A percentile compares a stretch with the other conserved stretches of the same genome.
These are phyloP conservation scores for Candida pseudofarinosa DNA, from an alignment of 805 yeast species.

Conservation along the genomic window DNA sequence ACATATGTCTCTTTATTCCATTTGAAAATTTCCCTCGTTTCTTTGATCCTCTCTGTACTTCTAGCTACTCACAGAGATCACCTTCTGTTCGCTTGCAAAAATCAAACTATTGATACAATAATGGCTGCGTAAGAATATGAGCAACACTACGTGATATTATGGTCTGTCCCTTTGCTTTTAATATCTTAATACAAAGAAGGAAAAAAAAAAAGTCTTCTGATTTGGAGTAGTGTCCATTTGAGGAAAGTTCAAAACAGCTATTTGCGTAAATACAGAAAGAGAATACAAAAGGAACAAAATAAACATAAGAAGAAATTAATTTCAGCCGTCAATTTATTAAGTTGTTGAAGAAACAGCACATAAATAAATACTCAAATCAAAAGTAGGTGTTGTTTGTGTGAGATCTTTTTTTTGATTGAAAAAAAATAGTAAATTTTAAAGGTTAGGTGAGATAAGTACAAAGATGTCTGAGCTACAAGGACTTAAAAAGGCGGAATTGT, in stretches of 20 bases:
- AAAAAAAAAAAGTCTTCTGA: not conserved
- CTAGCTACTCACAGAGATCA: too few species aligned
- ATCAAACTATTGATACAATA: not conserved
- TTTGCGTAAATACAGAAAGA: not conserved
- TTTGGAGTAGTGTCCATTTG: not conserved
- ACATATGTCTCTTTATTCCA: too few species aligned
- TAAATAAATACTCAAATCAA: not conserved
- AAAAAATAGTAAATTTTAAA: too few species aligned
- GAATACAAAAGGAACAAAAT: not conserved
- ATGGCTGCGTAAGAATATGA: not conserved
- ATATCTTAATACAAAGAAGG: not conserved
- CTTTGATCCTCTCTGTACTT: too few species aligned
- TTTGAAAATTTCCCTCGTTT: too few species aligned
- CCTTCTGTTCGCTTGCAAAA: too few species aligned
- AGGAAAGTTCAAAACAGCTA: not conserved
- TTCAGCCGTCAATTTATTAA: not conserved
- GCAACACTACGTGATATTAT: not conserved
- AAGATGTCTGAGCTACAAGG: constrained; percentile 32
- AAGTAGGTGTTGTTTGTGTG: not conserved
- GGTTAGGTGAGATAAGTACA: not conserved
- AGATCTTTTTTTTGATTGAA: too few species aligned
- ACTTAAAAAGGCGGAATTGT: constrained; percentile 39
- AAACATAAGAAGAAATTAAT: not conserved
- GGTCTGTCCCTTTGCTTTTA: not conserved
- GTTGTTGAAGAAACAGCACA: not conserved